Evolutionary conservation across 192 early-diverging fungal species (phyloP).

Genomic region (Mortierella hygrophila): DNA sequence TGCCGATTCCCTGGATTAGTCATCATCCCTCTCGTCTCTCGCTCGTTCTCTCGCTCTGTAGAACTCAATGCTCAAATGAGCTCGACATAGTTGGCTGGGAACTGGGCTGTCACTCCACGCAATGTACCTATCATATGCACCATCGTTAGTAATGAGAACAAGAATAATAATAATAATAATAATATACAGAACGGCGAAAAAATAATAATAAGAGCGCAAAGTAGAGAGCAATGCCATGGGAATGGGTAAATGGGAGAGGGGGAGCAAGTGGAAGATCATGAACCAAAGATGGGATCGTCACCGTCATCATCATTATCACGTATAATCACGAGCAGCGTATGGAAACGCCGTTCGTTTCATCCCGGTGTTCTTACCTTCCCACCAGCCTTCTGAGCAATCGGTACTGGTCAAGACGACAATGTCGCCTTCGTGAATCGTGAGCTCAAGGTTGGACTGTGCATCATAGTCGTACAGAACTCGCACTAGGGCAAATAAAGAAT

Average conservation of each 20-base stretch:
- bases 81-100: conserved; percentile 67
- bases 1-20: not conserved
- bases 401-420: conserved; percentile 60
- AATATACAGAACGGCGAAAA: not conserved
- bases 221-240: not conserved
- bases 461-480: conserved; percentile 67
- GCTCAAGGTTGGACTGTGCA: conserved; percentile 63
- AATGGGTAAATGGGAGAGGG: not conserved
- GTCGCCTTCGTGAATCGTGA: conserved; percentile 62
- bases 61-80: conserved; percentile 9
- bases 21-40: not conserved
- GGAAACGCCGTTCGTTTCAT: not conserved
- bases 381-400: conserved; percentile 68
- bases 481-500: conserved; percentile 32
- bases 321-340: not conserved
- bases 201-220: not conserved
- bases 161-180: not conserved
- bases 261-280: not conserved
- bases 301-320: not conserved
- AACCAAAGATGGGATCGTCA: not conserved
- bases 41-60: not conserved
- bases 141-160: not conserved
- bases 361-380: conserved; percentile 60
- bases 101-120: conserved; percentile 58
- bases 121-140: conserved; percentile 50